A percentile compares a stretch with the other conserved stretches of the same genome.
These are phyloP conservation scores for Amylocarpus encephaloides DNA, from an alignment of 2,329 filamentous ascomycete species.

Conservation along the genomic window DNA sequence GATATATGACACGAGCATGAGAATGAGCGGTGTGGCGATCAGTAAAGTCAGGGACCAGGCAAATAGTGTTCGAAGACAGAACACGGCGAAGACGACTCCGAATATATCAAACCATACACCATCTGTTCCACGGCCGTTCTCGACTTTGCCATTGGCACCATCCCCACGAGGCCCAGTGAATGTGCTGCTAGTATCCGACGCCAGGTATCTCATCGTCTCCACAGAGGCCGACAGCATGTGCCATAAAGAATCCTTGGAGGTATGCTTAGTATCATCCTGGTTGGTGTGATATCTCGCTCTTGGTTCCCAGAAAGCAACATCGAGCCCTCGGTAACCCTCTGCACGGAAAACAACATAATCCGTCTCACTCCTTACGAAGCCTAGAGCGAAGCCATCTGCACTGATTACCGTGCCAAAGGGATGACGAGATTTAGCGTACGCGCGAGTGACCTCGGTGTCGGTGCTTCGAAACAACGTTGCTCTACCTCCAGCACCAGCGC, in stretches of 20 bases:
- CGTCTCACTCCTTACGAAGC: slow-evolving; percentile 76
- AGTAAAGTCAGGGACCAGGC: slow-evolving; percentile 80
- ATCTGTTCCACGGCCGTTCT: slow-evolving; percentile 58
- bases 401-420: slow-evolving; percentile 81
- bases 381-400: slow-evolving; percentile 75
- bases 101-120: slow-evolving; percentile 95
- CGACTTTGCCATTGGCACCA: slow-evolving; percentile 51
- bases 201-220: slow-evolving; percentile 65
- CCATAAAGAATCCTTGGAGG: slow-evolving; percentile 68
- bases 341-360: slow-evolving; percentile 82
- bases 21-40: slow-evolving; percentile 67
- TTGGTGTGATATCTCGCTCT: slow-evolving; percentile 85
- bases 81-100: slow-evolving; percentile 70
- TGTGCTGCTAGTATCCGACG: slow-evolving; percentile 57
- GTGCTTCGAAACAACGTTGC: slow-evolving; percentile 84
- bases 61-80: slow-evolving; percentile 77
- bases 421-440: slow-evolving; percentile 64
- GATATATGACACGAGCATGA: slow-evolving; percentile 63
- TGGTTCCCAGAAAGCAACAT: slow-evolving; percentile 86
- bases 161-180: slow-evolving; percentile 58
- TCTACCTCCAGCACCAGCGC: slow-evolving; percentile 83
- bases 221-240: slow-evolving; percentile 89
- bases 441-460: slow-evolving; percentile 76
- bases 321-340: slow-evolving; percentile 77
- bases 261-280: slow-evolving; percentile 78